A percentile compares a stretch with the other conserved stretches of the same genome.
phyloP scores from a whole-genome alignment of 1,284 basidiomycete species.

The Rhodotorula glutinis region DNA sequence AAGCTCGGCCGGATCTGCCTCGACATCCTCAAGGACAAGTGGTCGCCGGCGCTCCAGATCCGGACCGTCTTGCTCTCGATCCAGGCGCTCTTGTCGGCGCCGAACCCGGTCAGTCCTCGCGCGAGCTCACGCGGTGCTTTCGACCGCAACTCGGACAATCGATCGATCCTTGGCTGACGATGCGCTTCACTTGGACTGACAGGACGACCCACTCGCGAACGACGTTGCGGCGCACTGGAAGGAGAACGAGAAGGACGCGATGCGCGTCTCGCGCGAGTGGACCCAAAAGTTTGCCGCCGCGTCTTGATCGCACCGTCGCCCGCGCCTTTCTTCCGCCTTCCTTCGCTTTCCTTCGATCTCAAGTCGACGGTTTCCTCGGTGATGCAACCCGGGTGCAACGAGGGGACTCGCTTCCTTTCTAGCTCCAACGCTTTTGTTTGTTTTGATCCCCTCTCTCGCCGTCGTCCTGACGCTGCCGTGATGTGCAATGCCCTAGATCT shows the following conservation, averaged over 20 bases:
- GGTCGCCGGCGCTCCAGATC: conserved; percentile 97
- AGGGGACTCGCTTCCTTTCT: too few relatives aligned
- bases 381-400: too few relatives aligned
- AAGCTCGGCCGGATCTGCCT: conserved; percentile 97
- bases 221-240: conserved; percentile 96
- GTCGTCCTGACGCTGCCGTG: too few relatives aligned
- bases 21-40: conserved; percentile 99
- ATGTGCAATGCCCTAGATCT: too few relatives aligned
- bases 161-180: too few relatives aligned
- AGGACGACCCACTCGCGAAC: conserved; percentile 93
- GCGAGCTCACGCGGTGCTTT: not conserved
- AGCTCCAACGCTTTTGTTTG: too few relatives aligned
- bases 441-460: too few relatives aligned
- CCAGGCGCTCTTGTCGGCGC: conserved; percentile 90
- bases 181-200: not conserved
- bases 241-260: conserved; percentile 89
- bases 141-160: too few relatives aligned
- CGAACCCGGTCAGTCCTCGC: conserved; percentile 66
- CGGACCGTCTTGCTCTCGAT: conserved; percentile 94
- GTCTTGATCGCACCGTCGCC: not conserved
- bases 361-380: too few relatives aligned
- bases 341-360: too few relatives aligned
- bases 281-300: conserved; percentile 61
- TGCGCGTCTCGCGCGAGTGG: conserved; percentile 86
- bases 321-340: not conserved